Evolutionary conservation across 495 filamentous ascomycete genomes (phyloP), one percentile per base, ranked within the genome.

Genomic region (Penicillium coffeae): DNA sequence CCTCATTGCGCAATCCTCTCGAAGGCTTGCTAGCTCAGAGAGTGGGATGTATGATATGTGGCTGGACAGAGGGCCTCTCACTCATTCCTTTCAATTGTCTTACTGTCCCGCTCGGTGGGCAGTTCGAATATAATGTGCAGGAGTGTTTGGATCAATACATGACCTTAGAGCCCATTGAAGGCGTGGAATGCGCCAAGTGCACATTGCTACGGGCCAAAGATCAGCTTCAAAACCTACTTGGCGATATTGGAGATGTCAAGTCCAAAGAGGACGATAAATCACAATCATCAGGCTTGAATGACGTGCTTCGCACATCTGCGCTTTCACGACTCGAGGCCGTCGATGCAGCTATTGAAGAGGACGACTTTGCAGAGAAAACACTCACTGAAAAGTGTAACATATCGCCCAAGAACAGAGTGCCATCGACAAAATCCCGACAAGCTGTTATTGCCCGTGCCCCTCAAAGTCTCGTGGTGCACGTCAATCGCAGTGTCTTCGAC

Each of bases 41-140:
- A 22, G 92, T 97, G 3, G 89, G 87, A 1, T 99, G 94, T 63
- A 84, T 87, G 45, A 67, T 71, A 21, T 99, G 94, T 62, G 88
- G 90, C 10, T 87, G 85, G 65, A 89, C 89, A 1, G 89, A 95
- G 55, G 89, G 89, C 2, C 74, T 97, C 25, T 86, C 84, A 9
- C 76, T 96, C 56, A 91, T 89, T 34, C 89, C 90, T 0, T 97
- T 96, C 74, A 96, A 94, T 55, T 96, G 89, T 62, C 69, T 99
- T 43, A 96, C 94, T 5, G 80, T 99, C 0, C 86, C 81, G 30
- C 77, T 96, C 0, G 86, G 82, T 5, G 57, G 61, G 27, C 71
- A 71, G 13, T 66, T 53, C 33, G 64, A 73, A 42, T 85, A 86
- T 52, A 78, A 86, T 52, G 59, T 99, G 1, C 77, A 79, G 41